Base-by-base conservation (phyloP, 106 monocot genomes). In the Alisma plantagoaquatica region DNA sequence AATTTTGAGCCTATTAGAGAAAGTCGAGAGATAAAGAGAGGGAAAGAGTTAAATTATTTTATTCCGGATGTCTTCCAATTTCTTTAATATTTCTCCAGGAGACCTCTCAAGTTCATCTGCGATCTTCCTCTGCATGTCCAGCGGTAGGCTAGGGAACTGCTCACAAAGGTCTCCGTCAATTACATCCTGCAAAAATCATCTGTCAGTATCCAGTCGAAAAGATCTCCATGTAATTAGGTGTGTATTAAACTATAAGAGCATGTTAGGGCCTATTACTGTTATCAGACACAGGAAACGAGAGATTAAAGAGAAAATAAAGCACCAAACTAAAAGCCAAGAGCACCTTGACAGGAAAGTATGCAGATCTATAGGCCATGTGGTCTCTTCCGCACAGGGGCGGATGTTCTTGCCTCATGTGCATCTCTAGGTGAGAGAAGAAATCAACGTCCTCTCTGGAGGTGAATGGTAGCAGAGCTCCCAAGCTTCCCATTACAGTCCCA, bases 401-500 rank as follows among this genome's bases (percentile, higher is more conserved):
- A 67, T 89, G 80, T 60, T 96, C 94, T 54, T 96, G 94, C 68
- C 94, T 73, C 78, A 96, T 68, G 62, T 98, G 96, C 96, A 89
- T 98, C 76, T 98, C 96, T 67, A 96, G 67, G 53, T 96, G 88
- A 35, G 77, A 77, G 43, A 96, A 96, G 76, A 96, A 96, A 55
- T 96, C 96, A 20, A 96, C 96, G 63, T 96, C 96, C 68, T 96
- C 96, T 62, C 96, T 77, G 11, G 89, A 89, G 16, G 73, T 85
- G 42, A 98, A 89, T 26, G 96, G 78, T 43, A 98, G 69, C 64
- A 98, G 43, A 46, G 96, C 88, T 33, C 96, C 96, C 42, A 98
- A 51, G 50, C 89, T 98, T n/a, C 96, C 96, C 96, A 98, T 98
- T n/a, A 98, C 81, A 38, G 96, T 98, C 21, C 96, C 96, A 61